Base-by-base conservation (phyloP, 192 early-diverging fungal genomes). In the Mortierella alpina region DNA sequence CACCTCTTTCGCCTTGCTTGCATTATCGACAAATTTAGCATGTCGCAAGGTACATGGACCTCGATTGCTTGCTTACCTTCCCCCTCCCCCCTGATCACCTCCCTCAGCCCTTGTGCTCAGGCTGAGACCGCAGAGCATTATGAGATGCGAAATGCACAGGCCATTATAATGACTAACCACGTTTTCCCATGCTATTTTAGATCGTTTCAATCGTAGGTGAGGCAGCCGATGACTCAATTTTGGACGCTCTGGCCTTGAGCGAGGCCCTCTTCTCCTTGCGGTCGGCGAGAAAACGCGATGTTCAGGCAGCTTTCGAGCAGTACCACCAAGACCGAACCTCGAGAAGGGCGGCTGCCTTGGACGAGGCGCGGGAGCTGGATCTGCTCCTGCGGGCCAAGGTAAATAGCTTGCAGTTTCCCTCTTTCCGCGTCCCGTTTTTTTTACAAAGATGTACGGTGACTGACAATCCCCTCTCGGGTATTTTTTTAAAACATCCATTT, bases 1-100 rank as follows among this genome's bases (percentile, higher is more conserved):
- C n/a, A n/a, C n/a, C 14, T 11, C 7, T 42, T 59, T 40, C 49
- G 49, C 15, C 23, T 2, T 57, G 41, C 55, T 23, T 31, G 6
- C 57, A n/a, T 7, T 9, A 41, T 14, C 44, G 51, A 12, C 42
- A 18, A 10, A n/a, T 57, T 45, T 48, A 76, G 74, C 61, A 41
- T 76, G 74, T 69, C 66, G 60, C 53, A 76, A 76, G 74, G 74
- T 76, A 76, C 40, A 55, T 23, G 20, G 12, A 31, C 8, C n/a
- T 50, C 50, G 13, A 7, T 22, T 62, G 13, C 41, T 15, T 46
- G 4, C 17, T 22, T 70, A 47, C 20, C 45, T 68, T 20, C 41
- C 2, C 44, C 13, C 12, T 55, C 18, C 50, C 55, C 53, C 9
- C 8, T 56, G 31, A 31, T 3, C 3, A 31, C 31, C 31, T 31